Conservation (phyloP, 2,329 filamentous ascomycete species). For the Elsinoe arachidis region DNA sequence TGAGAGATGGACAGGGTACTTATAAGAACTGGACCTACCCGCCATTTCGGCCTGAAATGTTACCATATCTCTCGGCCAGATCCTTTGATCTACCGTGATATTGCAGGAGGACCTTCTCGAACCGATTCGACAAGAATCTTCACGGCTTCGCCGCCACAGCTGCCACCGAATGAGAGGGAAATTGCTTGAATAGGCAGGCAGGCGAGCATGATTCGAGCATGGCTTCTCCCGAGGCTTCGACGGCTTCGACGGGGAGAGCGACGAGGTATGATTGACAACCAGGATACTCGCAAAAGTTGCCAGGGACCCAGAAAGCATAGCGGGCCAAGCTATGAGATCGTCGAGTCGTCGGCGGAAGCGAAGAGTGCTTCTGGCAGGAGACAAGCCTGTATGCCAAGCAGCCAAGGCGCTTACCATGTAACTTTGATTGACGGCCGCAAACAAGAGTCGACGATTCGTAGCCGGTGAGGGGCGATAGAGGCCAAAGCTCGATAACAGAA, state of each 20-base stretch:
- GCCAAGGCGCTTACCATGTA: background rate
- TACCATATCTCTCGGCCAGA: background rate
- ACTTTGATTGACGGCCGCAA: conserved; percentile 7
- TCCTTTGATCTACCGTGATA: background rate
- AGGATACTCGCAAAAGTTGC: background rate
- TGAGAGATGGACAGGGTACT: conserved; percentile 3
- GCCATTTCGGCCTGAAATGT: conserved; percentile 1
- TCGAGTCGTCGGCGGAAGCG: background rate
- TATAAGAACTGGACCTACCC: conserved; percentile 11
- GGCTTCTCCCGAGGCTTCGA: background rate
- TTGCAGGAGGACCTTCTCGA: conserved; percentile 3
- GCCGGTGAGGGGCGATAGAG: conserved; percentile 4
- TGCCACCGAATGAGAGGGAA: background rate
- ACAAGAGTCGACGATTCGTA: conserved; percentile 2
- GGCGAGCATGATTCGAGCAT: background rate
- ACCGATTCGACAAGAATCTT: conserved; percentile 8
- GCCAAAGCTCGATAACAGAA: conserved; percentile 11
- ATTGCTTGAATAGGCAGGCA: conserved; percentile 12
- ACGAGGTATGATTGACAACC: background rate
- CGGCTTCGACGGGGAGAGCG: background rate
- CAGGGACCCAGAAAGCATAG: background rate
- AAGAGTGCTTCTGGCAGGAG: conserved; percentile 1
- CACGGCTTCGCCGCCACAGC: background rate
- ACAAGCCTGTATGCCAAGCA: conserved; percentile 9
- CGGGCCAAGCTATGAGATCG: conserved; percentile 2